Base-by-base conservation (phyloP, 2,329 filamentous ascomycete genomes). In the Pseudonectria foliicola region DNA sequence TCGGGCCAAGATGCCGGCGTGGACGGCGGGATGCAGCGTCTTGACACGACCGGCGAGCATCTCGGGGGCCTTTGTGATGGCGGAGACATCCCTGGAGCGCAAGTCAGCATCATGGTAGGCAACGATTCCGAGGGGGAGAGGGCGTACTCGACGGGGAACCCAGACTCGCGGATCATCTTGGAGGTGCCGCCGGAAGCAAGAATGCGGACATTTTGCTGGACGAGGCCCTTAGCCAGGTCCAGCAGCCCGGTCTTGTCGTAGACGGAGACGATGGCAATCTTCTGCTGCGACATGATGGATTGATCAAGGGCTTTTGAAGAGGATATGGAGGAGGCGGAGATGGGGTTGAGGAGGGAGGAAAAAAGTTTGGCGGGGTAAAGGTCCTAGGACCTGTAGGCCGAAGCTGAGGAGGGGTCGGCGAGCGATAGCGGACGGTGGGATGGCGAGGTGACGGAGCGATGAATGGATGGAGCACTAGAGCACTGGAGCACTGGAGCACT, bases 231-330 rank as follows among this genome's bases (percentile, higher is more conserved):
- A 54, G 88, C 87, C 52, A 95, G 74, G 66, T 95, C 89, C 49
- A 95, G 70, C 49, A 95, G 77, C 42, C 89, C 92, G 37, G 90
- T 96, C 80, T 98, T 98, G 75, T 98, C 87, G 62, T 92, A 96
- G 71, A 96, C 92, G 48, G 90, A 96, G 61, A 98, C 75, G 59
- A 98, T 96, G 49, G 92, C 92, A 72, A 75, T 75, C 58, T 74
- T 70, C 59, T 77, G 74, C 41, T 62, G 54, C 42, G 61, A 53
- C 62, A 64, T 66, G 46, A 43, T 56, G 46, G 33, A 41, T 33
- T 8, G 32, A 44, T 39, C 34, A 36, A 39, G 34, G 37, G 38
- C 24, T 30, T 32, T 21, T 24, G 36, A 29, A 28, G 33, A 33
- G 39, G 38, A 36, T 33, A 31, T 37, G 32, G 7, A 13, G 29